Percentiles rank a stretch among this genome's conserved stretches.
Evolutionary conservation across 257 asterid species (phyloP).

Genomic region (Thymus mandschuricus): DNA sequence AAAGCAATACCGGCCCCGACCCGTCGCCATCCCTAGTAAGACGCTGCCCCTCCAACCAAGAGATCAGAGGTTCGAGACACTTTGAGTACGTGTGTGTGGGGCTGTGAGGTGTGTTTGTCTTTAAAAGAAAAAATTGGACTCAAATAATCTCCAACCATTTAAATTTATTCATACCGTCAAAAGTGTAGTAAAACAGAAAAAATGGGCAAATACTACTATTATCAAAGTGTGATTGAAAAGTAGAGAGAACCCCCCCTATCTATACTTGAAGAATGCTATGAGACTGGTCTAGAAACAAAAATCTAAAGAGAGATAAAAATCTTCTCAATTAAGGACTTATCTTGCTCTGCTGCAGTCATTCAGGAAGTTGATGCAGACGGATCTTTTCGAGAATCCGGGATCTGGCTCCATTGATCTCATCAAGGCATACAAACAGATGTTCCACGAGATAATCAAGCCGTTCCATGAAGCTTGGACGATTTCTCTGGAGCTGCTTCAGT

Average conservation of each 20-base stretch:
- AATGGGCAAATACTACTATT: background rate
- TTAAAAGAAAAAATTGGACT: too few species aligned
- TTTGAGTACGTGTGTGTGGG: too few species aligned
- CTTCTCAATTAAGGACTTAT: background rate
- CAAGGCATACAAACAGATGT: constrained; percentile 68
- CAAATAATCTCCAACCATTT: too few species aligned
- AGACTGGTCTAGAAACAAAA: background rate
- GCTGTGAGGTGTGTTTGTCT: too few species aligned
- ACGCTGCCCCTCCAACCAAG: too few species aligned
- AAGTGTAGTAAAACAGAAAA: background rate
- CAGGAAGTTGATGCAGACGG: constrained; percentile 36
- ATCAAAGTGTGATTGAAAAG: background rate
- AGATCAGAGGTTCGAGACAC: too few species aligned
- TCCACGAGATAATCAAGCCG: constrained; percentile 72
- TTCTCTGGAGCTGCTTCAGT: constrained; percentile 63
- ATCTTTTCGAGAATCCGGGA: constrained; percentile 55
- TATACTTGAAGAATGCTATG: background rate
- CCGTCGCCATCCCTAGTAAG: too few species aligned
- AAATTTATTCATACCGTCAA: too few species aligned
- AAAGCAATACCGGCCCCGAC: too few species aligned
- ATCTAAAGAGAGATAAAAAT: background rate
- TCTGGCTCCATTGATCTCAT: constrained; percentile 72
- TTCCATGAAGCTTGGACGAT: constrained; percentile 50
- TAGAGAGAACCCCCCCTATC: background rate
- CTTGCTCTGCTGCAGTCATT: constrained; percentile 26